These are phyloP conservation scores for Lenwebbia sp. DNA, from an alignment of 345 rosid species.

Conservation along the genomic window DNA sequence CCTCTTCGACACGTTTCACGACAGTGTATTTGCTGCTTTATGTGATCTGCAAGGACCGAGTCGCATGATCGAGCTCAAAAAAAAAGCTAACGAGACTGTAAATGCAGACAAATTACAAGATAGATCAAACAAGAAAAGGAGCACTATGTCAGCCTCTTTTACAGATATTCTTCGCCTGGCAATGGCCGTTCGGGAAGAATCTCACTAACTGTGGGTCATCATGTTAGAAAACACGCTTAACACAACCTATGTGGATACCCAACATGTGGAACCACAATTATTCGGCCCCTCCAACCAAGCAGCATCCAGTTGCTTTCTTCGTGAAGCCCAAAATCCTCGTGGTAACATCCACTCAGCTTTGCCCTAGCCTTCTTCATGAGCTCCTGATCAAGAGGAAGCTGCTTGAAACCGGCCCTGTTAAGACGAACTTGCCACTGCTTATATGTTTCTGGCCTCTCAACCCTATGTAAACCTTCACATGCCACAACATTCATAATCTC, in stretches of 20 bases:
- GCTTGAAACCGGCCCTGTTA: slow-evolving; percentile 59
- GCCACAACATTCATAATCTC: slow-evolving; percentile 64
- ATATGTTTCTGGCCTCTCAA: slow-evolving; percentile 76
- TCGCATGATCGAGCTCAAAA: slow-evolving; percentile 2
- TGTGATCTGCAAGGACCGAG: background rate
- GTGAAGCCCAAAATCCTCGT: slow-evolving; percentile 60
- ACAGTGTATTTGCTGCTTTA: background rate
- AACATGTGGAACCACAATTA: slow-evolving; percentile 48
- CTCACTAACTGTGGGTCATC: background rate
- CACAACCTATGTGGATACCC: slow-evolving; percentile 35
- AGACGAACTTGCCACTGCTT: slow-evolving; percentile 68
- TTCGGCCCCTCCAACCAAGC: slow-evolving; percentile 87
- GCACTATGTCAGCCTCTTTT: background rate
- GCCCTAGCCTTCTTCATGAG: slow-evolving; percentile 18
- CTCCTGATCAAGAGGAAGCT: slow-evolving; percentile 25
- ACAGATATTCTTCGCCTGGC: background rate
- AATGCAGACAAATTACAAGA: background rate
- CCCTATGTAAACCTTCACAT: slow-evolving; percentile 69
- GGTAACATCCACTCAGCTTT: slow-evolving; percentile 39
- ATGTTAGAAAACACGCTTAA: background rate
- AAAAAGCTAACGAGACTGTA: background rate
- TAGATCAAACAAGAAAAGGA: background rate
- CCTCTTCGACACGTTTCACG: background rate
- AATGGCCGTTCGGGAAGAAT: background rate
- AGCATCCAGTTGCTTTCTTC: slow-evolving; percentile 62